Conservation (phyloP, 2,329 filamentous ascomycete genomes). For the Neocatenulostroma microsporum region DNA sequence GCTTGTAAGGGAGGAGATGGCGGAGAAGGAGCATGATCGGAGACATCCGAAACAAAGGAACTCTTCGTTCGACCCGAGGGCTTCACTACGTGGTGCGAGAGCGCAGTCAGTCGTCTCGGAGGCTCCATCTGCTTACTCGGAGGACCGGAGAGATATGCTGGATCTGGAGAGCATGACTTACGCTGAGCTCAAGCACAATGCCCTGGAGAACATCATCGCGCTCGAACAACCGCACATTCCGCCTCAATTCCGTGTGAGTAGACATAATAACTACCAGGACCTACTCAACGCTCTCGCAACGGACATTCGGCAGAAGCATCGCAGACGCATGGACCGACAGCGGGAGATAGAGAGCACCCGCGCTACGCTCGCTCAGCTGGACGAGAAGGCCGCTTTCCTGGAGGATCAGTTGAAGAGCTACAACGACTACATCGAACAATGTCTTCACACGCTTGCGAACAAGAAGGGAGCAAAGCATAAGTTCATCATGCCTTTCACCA, state of each 20-base stretch:
- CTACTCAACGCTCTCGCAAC: slow-evolving; percentile 94
- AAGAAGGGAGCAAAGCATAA: slow-evolving; percentile 78
- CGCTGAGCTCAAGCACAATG: slow-evolving; percentile 83
- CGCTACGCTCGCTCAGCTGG: slow-evolving; percentile 64
- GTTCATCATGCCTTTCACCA: slow-evolving; percentile 92
- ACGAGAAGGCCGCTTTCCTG: slow-evolving; percentile 82
- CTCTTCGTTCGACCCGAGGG: slow-evolving; percentile 26
- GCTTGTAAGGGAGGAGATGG: slow-evolving; percentile 74
- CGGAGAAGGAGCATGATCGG: slow-evolving; percentile 32
- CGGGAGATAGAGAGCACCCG: slow-evolving; percentile 81
- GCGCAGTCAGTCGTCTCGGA: slow-evolving; percentile 34
- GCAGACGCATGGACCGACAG: slow-evolving; percentile 81
- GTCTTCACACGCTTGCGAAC: slow-evolving; percentile 92
- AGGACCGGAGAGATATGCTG: slow-evolving; percentile 49
- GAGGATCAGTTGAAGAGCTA: slow-evolving; percentile 96
- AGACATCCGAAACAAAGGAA: slow-evolving; percentile 16
- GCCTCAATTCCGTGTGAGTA: slow-evolving; percentile 63
- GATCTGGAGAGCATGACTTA: slow-evolving; percentile 89
- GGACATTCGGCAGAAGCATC: slow-evolving; percentile 95
- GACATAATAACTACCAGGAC: slow-evolving; percentile 89
- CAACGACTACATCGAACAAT: slow-evolving; percentile 98
- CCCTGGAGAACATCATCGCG: slow-evolving; percentile 85
- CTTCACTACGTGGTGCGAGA: slow-evolving; percentile 22
- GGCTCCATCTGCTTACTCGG: slow-evolving; percentile 30
- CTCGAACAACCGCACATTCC: slow-evolving; percentile 60